phyloP scores from a whole-genome alignment of 345 rosid species.

The Cardamine occulta region DNA sequence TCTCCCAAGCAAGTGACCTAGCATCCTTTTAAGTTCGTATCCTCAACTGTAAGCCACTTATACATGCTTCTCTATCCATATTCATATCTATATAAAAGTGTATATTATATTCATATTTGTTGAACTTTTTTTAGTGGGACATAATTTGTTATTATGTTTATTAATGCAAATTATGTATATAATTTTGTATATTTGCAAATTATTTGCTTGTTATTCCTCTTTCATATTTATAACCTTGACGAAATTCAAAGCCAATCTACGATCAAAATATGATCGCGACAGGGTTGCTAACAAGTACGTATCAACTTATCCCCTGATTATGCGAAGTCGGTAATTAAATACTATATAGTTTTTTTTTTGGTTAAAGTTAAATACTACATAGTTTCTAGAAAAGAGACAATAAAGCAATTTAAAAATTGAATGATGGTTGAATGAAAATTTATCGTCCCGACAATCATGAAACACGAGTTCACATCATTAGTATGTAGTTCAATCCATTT shows the following conservation, averaged over 20 bases:
- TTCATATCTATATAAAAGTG: neutral
- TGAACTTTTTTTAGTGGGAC: neutral
- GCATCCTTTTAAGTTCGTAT: conserved; percentile 39
- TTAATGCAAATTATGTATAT: neutral
- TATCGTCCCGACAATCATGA: conserved; percentile 29
- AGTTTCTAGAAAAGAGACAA: neutral
- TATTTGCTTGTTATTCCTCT: conserved; percentile 1
- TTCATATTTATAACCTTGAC: conserved; percentile 12
- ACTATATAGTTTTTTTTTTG: neutral
- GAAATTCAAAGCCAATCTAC: neutral
- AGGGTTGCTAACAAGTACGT: conserved; percentile 35
- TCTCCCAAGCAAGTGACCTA: conserved; percentile 46
- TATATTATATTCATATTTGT: neutral
- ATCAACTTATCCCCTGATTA: conserved; percentile 15
- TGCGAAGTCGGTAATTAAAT: conserved; percentile 24
- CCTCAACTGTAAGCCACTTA: conserved; percentile 44
- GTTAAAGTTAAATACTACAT: conserved; percentile 10
- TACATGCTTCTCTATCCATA: neutral
- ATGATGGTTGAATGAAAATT: neutral
- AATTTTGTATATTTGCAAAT: neutral
- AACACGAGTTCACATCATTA: conserved; percentile 25
- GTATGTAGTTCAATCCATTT: conserved; percentile 17
- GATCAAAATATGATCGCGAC: conserved; percentile 29
- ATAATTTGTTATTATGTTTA: neutral
- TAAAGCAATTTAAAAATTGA: conserved; percentile 1